Evolutionary conservation across 768 basidiomycete genomes (phyloP), one percentile per base, ranked within the genome.

Genomic region (Suillus subalutaceus): DNA sequence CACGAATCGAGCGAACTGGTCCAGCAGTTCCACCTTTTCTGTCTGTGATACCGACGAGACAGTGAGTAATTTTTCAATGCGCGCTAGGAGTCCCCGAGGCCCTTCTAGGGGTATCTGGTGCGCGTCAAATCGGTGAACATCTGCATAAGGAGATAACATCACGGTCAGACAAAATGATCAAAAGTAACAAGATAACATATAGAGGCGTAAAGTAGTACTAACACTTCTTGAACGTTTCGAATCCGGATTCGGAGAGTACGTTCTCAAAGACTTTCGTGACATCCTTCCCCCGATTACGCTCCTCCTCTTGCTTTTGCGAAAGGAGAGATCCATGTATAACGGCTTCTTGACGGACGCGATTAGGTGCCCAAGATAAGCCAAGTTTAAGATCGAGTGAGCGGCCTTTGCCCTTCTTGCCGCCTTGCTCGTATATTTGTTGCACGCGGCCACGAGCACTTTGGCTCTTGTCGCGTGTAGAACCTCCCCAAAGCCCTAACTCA

Each of bases 71-170:
- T 82, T 81, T 70, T 88, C 86, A 7, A 91, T 88, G 52, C 84
- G 86, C 35, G 81, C 72, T n/a, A 92, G 80, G 50, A 93, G 86
- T 26, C 92, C 92, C 40, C 79, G 82, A 13, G 90, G 86, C 18
- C 91, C 91, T 65, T 93, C 90, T 60, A 93, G 87, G 4, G 90
- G 88, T 57, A 93, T 92, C 52, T 86, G 81, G 67, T 89, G 85
- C 23, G 88, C 88, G 73, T 93, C 91, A 71, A 90, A 93, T 66
- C 86, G 86, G 73, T 87, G 87, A 18, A 92, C 88, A 77, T 90
- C 91, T 92, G 37, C 18, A 32, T 43, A 52, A 37, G 40, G 53
- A 38, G 63, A 44, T 12, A 8, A 73, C 58, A 72, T 62, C 63
- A 62, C 61, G 65, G 69, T 70, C 63, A 72, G 65, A 60, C 26